Base-by-base conservation (phyloP, 2,329 filamentous ascomycete genomes). In the Mollisiaceae sp. region DNA sequence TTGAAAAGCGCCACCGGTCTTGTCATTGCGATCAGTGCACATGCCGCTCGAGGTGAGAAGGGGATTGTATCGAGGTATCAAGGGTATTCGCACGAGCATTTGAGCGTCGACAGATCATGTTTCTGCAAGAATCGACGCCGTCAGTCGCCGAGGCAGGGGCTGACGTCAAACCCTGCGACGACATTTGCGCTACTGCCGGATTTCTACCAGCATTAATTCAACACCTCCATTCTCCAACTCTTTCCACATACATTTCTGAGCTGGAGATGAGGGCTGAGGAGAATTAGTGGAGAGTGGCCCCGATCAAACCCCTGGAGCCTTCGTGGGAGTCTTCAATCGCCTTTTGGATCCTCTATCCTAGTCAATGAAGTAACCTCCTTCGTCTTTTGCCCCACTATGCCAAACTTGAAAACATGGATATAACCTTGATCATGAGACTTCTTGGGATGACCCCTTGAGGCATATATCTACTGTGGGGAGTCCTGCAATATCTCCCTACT, bases 21-120 rank as follows among this genome's bases (percentile, higher is more conserved):
- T 22, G 2, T 27, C 54, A 59, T 57, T 38, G 15, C 60, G 43
- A 56, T 65, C 41, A 60, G 55, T 64, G 39, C 35, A 18, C 5
- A 60, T 62, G 60, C 45, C 60, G 64, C 59, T 63, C 60, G 43
- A 62, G 22, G 24, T 8, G 27, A 27, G 24, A 36, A 47, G 41
- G 64, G 65, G 41, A 27, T 47, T 20, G 8, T 8, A 39, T 43
- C 45, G 18, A 38, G 65, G 8, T 8, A 39, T 43, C 45, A 22
- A 38, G 65, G 62, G 63, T 62, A 14, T 57, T 22, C 15, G 12
- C 32, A 63, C 64, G 59, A 66, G 43, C 62, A 57, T 63, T 66
- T 35, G 9, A 62, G 63, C 64, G 61, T 50, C 36, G 38, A 41
- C 64, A 47, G 68, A 70, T 68, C 60, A 60, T 36, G 8, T 18